Base-by-base conservation (phyloP, 192 early-diverging fungal species). In the Entomortierella parvispora region DNA sequence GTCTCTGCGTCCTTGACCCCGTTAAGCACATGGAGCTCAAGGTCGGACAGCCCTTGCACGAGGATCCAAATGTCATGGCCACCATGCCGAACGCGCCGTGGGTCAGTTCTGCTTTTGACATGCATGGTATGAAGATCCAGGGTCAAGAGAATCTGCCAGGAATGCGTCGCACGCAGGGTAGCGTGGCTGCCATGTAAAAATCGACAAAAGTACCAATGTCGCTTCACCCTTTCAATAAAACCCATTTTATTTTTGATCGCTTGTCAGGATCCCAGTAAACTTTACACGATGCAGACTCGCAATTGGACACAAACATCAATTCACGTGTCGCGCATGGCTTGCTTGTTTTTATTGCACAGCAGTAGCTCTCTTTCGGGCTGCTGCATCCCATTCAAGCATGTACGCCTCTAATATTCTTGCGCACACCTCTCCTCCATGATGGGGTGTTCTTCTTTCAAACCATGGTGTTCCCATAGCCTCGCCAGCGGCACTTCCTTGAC, bases 11-110 rank as follows among this genome's bases (percentile, higher is more conserved):
- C 15, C 45, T 68, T 18, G 72, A 77, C 32, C 72, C 72, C 32
- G 54, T 77, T 47, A 77, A 77, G 65, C 72, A 77, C 22, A 62
- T 68, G 37, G 72, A 77, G 40, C 54, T 77, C 23, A 77, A 77
- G 54, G 60, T 77, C 20, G 72, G 72, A 3, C 72, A 68, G 26
- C 72, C 72, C 3, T 34, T 77, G 46, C 25, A 48, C 7, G 72
- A 77, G 55, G 72, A 77, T 40, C 37, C 43, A 4, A 77, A 77
- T 20, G 64, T 31, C n/a, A 76, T 76, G 71, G 71, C 63, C 2
- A n/a, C 31, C 1, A 77, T 77, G 72, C 52, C 43, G 18, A 7
- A 31, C 18, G 72, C 72, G 6, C 72, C 72, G 20, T 77, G 72
- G 72, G 65, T 58, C 26, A 77, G 72, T 46, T n/a, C 72, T 2